Evolutionary conservation across 2,329 filamentous ascomycete species (phyloP).

Genomic region (Xylariaceae sp.): DNA sequence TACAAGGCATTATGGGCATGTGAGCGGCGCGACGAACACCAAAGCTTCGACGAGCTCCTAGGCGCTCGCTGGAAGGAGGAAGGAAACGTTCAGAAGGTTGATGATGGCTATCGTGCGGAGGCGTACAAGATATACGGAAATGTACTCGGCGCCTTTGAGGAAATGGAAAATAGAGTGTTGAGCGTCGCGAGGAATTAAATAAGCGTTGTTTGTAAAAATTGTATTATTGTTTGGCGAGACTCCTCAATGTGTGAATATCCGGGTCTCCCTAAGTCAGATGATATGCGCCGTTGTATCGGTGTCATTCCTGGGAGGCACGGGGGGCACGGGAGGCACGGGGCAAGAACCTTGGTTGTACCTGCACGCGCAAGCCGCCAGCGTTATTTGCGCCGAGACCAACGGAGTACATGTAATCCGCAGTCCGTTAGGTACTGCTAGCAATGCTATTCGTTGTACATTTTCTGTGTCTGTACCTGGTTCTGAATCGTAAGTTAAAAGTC

Average conservation of each 20-base stretch:
- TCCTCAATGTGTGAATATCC: neutral
- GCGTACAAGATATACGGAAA: constrained; percentile 73
- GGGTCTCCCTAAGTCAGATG: neutral
- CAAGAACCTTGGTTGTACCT: too few relatives aligned
- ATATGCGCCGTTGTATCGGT: too few relatives aligned
- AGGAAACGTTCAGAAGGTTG: constrained; percentile 75
- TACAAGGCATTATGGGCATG: constrained; percentile 96
- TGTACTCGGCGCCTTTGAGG: constrained; percentile 56
- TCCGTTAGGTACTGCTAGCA: neutral
- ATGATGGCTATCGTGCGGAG: constrained; percentile 69
- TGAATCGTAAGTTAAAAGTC: neutral
- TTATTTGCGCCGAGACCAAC: too few relatives aligned
- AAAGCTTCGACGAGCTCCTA: constrained; percentile 87
- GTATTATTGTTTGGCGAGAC: neutral
- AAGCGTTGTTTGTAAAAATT: neutral
- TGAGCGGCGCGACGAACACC: constrained; percentile 48
- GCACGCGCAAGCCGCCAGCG: neutral
- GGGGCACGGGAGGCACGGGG: too few relatives aligned
- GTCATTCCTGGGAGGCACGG: neutral
- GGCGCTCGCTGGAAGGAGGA: constrained; percentile 80
- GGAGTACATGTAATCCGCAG: too few relatives aligned
- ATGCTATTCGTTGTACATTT: neutral
- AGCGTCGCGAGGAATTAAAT: constrained; percentile 30
- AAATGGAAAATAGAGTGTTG: constrained; percentile 30
- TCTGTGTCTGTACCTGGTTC: neutral